Evolutionary conservation across 169 alveolate species (phyloP).

Genomic region (Plasmodium billcollinsi): DNA sequence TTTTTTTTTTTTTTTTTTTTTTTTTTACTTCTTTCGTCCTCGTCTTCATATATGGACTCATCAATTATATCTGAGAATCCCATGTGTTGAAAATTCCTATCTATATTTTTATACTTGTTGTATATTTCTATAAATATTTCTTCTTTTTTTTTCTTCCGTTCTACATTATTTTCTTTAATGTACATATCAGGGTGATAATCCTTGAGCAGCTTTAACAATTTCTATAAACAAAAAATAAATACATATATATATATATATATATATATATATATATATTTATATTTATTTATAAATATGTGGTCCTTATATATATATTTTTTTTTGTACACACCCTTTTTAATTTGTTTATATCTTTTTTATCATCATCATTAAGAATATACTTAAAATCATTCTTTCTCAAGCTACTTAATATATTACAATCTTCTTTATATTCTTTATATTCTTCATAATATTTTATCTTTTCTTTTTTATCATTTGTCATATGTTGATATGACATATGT

Average conservation of each 20-base stretch:
- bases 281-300: neutral
- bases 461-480: neutral
- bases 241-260: neutral
- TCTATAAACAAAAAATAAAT: slow-evolving; percentile 7
- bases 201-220: slow-evolving; percentile 40
- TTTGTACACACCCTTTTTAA: slow-evolving; percentile 33
- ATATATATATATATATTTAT: neutral
- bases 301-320: neutral
- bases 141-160: slow-evolving; percentile 43
- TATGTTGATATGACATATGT: neutral
- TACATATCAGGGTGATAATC: slow-evolving; percentile 45
- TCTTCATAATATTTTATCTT: slow-evolving; percentile 19
- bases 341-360: slow-evolving; percentile 16
- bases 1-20: slow-evolving; percentile 27
- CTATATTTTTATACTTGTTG: slow-evolving; percentile 24
- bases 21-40: slow-evolving; percentile 45
- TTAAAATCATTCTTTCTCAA: slow-evolving; percentile 15
- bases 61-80: slow-evolving; percentile 22
- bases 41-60: slow-evolving; percentile 42
- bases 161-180: slow-evolving; percentile 50
- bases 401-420: slow-evolving; percentile 22
- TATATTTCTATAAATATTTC: slow-evolving; percentile 42
- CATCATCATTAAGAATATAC: slow-evolving; percentile 5
- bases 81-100: slow-evolving; percentile 18
- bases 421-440: slow-evolving; percentile 47